phyloP scores from a whole-genome alignment of 176 grass and related monocot species.

The Eragrostis nindensis region DNA sequence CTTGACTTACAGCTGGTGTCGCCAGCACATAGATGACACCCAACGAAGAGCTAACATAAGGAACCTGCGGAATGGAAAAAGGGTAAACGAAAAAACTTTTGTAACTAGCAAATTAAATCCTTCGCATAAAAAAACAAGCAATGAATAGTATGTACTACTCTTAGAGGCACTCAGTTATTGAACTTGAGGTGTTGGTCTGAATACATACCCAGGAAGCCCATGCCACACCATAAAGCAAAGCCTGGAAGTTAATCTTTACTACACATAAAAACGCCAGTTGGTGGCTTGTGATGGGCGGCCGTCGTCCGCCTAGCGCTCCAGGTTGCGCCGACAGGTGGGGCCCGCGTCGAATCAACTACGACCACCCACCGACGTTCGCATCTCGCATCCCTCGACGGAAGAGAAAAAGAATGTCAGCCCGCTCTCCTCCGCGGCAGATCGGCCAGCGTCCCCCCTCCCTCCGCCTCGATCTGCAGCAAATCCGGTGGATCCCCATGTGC shows the following conservation, averaged over 20 bases:
- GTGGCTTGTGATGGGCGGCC: too few species aligned
- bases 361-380: too few species aligned
- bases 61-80: constrained; percentile 59
- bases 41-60: constrained; percentile 83
- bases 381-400: too few species aligned
- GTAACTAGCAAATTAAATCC: neutral
- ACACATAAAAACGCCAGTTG: too few species aligned
- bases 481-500: too few species aligned
- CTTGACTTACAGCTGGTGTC: constrained; percentile 86
- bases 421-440: too few species aligned
- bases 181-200: neutral
- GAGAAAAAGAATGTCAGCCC: too few species aligned
- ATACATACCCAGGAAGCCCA: constrained; percentile 86
- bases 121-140: neutral
- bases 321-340: too few species aligned
- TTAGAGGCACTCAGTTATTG: neutral
- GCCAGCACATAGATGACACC: constrained; percentile 78
- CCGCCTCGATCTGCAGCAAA: too few species aligned
- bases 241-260: constrained; percentile 52
- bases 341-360: too few species aligned
- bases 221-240: constrained; percentile 73
- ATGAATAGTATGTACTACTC: neutral
- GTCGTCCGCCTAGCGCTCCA: too few species aligned
- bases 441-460: too few species aligned
- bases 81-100: constrained; percentile 9